Evolutionary conservation across 176 grass and related monocot species (phyloP), one percentile per base, ranked within the genome.

Genomic region (Panicum miliaceum): DNA sequence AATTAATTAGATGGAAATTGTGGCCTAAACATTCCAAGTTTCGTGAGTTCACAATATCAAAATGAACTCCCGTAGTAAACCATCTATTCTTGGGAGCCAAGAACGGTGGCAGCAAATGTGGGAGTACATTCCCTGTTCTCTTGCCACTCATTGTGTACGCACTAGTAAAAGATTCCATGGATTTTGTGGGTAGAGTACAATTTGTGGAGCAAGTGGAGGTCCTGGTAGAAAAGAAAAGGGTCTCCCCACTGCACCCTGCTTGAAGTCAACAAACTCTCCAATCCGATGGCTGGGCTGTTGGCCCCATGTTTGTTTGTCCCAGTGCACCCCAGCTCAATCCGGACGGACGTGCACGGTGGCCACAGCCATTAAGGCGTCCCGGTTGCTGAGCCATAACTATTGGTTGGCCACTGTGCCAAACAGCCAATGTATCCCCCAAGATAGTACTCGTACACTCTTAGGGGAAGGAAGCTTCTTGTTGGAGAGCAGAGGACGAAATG

Each of bases 301-400:
- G 68, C 2, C 10, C 75, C 74, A 58, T 42, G 56, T 13, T 40
- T 38, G 6, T 53, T 22, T 88, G 80, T 82, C 73, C 54, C 25
- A 19, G 16, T 48, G 64, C 69, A 23, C 29, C 29, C 68, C 71
- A 82, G 71, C 81, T 66, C 47, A 57, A 22, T 6, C 42, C 13
- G 47, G 29, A 3, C 19, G 48, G 78, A 20, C 78, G 27, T 66
- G 76, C 25, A 35, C 37, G 34, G 12, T 84, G 74, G 35, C 2
- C 20, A 57, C 18, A 38, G 71, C 53, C 51, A 81, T 23, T 71
- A 35, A 54, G 52, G 43, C 13, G 43, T 3, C 3, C 6, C 0
- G 85, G 85, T 88, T 34, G 89, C 81, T 91, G 81, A 81, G 81
- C 76, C 76, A 82, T 91, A 40, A 71, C 46, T 88, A 25, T 57